Conservation (phyloP, 352 stramenopile genomes). For the Phytophthora syringae region DNA sequence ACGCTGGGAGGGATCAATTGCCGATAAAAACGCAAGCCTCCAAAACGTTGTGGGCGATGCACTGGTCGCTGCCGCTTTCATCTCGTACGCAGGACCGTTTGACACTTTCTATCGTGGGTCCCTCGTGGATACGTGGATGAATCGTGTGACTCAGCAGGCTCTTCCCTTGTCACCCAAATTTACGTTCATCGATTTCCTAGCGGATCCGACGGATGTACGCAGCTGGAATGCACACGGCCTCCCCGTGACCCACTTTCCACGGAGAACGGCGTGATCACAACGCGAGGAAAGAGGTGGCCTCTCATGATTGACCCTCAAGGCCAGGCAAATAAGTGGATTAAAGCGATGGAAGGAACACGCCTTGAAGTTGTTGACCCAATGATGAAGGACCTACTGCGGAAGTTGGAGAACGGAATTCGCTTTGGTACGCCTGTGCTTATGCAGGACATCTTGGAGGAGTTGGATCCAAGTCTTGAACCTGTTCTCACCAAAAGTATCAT, state of each 20-base stretch:
- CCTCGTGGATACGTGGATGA: conserved; percentile 91
- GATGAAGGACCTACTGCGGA: conserved; percentile 94
- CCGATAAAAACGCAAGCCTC: conserved; percentile 88
- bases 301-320: conserved; percentile 97
- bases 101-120: conserved; percentile 91
- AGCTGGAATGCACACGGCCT: conserved; percentile 96
- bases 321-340: conserved; percentile 98
- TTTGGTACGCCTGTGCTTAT: conserved; percentile 95
- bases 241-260: conserved; percentile 93
- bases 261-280: conserved; percentile 97
- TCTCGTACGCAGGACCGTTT: conserved; percentile 96
- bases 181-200: conserved; percentile 93
- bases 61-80: conserved; percentile 93
- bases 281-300: conserved; percentile 93
- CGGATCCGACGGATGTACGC: conserved; percentile 93
- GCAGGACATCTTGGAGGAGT: conserved; percentile 96
- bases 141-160: conserved; percentile 80
- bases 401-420: conserved; percentile 94
- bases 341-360: conserved; percentile 89
- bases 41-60: conserved; percentile 92
- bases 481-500: conserved; percentile 96
- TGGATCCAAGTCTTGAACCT: conserved; percentile 95
- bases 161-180: conserved; percentile 91
- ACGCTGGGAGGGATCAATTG: conserved; percentile 93
- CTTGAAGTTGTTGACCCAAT: conserved; percentile 95